Evolutionary conservation across 139 green algal genomes (phyloP).

Genomic region (Gonium pectorale): DNA sequence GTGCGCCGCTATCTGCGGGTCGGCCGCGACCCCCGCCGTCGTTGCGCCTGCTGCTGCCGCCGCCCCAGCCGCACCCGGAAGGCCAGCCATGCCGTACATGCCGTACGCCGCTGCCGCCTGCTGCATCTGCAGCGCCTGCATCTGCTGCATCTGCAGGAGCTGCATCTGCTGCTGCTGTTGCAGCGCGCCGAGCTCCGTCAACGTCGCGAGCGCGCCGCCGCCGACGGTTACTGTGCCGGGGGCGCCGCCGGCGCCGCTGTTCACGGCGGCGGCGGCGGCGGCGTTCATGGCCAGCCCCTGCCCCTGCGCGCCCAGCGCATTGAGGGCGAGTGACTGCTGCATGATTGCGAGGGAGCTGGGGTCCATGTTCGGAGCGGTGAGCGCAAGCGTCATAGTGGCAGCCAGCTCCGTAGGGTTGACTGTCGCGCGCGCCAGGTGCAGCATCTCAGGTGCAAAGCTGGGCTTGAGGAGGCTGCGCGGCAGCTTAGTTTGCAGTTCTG

Average conservation of each 20-base stretch:
- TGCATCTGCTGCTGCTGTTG: conserved; percentile 17
- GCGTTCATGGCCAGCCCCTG: not conserved
- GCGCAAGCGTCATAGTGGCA: conserved; percentile 43
- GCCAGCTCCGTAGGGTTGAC: conserved; percentile 40
- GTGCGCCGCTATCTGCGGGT: not conserved
- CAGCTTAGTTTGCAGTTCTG: conserved; percentile 37
- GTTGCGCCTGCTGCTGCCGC: not conserved
- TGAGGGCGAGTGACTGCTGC: conserved; percentile 16
- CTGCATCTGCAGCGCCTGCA: conserved; percentile 5
- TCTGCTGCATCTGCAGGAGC: not conserved
- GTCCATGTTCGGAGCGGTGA: conserved; percentile 37
- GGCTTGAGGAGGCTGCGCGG: conserved; percentile 36
- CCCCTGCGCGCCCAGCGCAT: not conserved
- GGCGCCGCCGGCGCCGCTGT: not conserved
- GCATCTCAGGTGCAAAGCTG: conserved; percentile 33
- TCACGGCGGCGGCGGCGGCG: not conserved
- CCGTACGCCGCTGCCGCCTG: conserved; percentile 13
- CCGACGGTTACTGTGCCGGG: not conserved
- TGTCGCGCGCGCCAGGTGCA: conserved; percentile 9
- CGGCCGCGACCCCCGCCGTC: not conserved
- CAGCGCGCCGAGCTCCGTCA: not conserved
- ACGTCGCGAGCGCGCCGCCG: conserved; percentile 3
- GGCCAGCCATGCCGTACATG: not conserved
- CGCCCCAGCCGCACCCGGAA: not conserved
- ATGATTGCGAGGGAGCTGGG: not conserved